Percentiles rank a stretch among this genome's conserved stretches.
Evolutionary conservation across 495 filamentous ascomycete species (phyloP).

Genomic region (Hypomontagnella submonticulosa): DNA sequence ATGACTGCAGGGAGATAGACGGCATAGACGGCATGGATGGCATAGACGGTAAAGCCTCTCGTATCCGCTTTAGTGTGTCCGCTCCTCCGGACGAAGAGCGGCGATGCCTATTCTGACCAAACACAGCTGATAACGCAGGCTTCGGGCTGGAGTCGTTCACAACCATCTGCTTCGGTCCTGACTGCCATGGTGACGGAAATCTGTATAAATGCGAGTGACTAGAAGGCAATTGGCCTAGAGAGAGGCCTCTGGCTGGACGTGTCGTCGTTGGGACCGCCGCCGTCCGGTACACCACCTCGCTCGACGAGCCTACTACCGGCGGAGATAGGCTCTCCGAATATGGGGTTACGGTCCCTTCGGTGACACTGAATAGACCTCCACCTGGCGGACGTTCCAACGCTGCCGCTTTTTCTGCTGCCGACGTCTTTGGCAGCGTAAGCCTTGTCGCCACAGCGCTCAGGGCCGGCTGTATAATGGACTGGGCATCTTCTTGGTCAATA

Average conservation of each 20-base stretch:
- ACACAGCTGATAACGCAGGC: slow-evolving; percentile 54
- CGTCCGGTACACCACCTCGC: slow-evolving; percentile 17
- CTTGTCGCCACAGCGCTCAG: slow-evolving; percentile 78
- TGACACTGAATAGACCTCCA: slow-evolving; percentile 62
- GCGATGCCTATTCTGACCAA: slow-evolving; percentile 47
- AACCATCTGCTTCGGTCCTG: slow-evolving; percentile 57
- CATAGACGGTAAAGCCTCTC: slow-evolving; percentile 64
- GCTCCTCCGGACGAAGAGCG: slow-evolving; percentile 56
- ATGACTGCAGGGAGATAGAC: slow-evolving; percentile 65
- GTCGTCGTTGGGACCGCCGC: slow-evolving; percentile 26
- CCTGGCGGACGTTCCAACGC: slow-evolving; percentile 68
- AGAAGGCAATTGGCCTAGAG: slow-evolving; percentile 44
- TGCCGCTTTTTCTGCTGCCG: slow-evolving; percentile 78
- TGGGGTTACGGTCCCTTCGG: slow-evolving; percentile 24
- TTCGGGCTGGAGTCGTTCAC: slow-evolving; percentile 46
- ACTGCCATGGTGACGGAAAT: slow-evolving; percentile 64
- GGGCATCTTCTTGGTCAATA: slow-evolving; percentile 65
- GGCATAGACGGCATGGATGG: slow-evolving; percentile 47
- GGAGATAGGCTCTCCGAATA: slow-evolving; percentile 18
- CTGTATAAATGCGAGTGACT: slow-evolving; percentile 37
- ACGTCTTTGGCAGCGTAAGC: slow-evolving; percentile 75
- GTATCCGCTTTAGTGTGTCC: slow-evolving; percentile 59
- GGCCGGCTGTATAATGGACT: slow-evolving; percentile 78
- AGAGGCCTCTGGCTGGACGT: slow-evolving; percentile 44
- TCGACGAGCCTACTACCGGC: slow-evolving; percentile 17